Percentiles rank a stretch among this genome's conserved stretches.
phyloP scores from a whole-genome alignment of 306 rosid species.

The Spatholobus suberectus region DNA sequence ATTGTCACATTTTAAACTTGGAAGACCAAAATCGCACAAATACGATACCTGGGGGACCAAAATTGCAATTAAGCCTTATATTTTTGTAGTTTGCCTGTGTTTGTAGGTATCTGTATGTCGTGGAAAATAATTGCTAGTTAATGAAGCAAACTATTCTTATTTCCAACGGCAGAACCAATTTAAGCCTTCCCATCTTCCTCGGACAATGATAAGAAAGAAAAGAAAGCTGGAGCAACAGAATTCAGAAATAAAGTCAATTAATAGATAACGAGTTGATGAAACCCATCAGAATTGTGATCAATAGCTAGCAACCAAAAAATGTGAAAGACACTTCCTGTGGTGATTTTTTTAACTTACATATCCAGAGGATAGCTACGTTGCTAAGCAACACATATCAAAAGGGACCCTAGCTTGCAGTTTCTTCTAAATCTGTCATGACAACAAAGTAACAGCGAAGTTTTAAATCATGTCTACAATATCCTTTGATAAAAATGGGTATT shows the following conservation, averaged over 20 bases:
- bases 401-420: slow-evolving; percentile 2
- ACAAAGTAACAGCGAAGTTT: neutral
- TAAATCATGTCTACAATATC: neutral
- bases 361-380: neutral
- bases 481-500: neutral
- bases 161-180: neutral
- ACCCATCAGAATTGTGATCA: neutral
- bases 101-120: neutral
- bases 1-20: no score
- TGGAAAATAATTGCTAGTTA: neutral
- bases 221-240: neutral
- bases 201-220: neutral
- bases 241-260: neutral
- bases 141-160: neutral
- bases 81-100: no score
- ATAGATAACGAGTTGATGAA: neutral
- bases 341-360: neutral
- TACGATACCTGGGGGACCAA: no score
- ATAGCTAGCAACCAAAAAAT: neutral
- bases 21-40: no score
- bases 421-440: slow-evolving; percentile 10
- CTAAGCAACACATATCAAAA: neutral
- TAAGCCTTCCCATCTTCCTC: neutral
- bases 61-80: no score
- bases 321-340: neutral